A percentile compares a stretch with the other conserved stretches of the same genome.
These are phyloP conservation scores for Citrus cavaleriei DNA, from an alignment of 345 rosid species.

Conservation along the genomic window DNA sequence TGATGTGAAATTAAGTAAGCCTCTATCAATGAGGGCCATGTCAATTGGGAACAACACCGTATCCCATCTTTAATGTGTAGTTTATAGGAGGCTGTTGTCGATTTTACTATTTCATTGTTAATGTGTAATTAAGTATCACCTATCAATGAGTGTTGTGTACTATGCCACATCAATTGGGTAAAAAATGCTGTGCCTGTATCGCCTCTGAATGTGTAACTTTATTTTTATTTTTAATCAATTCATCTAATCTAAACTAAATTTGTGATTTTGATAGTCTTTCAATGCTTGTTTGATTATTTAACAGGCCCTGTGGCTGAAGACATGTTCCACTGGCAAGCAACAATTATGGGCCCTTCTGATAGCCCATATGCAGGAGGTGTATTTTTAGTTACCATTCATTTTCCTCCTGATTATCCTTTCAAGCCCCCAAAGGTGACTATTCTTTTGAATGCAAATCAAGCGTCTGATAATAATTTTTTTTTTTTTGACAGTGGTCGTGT, in stretches of 20 bases:
- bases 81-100: too few relatives aligned
- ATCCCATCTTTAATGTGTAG: too few relatives aligned
- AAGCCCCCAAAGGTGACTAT: slow-evolving; percentile 37
- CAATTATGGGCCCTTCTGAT: slow-evolving; percentile 42
- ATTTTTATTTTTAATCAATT: neutral
- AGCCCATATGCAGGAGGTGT: slow-evolving; percentile 42
- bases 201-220: too few relatives aligned
- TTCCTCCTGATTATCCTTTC: slow-evolving; percentile 42
- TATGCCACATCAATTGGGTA: neutral
- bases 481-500: too few relatives aligned
- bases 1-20: neutral
- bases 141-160: neutral
- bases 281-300: neutral
- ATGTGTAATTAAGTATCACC: neutral
- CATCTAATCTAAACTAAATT: neutral
- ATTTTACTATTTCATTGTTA: too few relatives aligned
- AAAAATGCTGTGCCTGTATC: too few relatives aligned
- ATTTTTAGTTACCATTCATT: slow-evolving; percentile 31
- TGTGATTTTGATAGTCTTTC: neutral
- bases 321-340: slow-evolving; percentile 38
- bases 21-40: neutral
- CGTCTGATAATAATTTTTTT: too few relatives aligned
- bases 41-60: neutral
- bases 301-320: slow-evolving; percentile 34
- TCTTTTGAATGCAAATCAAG: too few relatives aligned